Conservation (phyloP, 768 basidiomycete species). For the Calvatia gigantea region DNA sequence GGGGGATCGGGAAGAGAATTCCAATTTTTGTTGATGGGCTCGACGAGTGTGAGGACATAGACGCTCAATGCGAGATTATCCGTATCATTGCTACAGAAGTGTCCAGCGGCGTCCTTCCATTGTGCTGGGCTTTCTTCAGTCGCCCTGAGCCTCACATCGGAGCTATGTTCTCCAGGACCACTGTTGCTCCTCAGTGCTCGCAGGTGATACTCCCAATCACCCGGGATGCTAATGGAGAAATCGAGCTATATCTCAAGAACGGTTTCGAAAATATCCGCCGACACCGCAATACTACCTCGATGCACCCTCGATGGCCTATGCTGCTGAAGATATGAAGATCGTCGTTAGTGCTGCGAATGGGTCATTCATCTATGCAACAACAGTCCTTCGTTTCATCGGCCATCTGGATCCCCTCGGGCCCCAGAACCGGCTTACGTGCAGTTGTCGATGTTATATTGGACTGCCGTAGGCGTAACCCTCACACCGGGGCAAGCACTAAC, state of each 20-base stretch:
- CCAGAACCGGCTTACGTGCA: neutral
- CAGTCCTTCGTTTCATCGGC: conserved; percentile 23
- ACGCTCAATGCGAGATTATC: neutral
- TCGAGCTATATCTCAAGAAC: neutral
- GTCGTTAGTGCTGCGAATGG: conserved; percentile 19
- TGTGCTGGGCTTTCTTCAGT: conserved; percentile 3
- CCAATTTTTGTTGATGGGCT: neutral
- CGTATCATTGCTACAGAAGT: neutral
- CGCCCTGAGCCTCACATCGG: neutral
- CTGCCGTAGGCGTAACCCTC: neutral
- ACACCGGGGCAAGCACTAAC: neutral
- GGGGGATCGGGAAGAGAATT: neutral
- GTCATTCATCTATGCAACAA: conserved; percentile 25
- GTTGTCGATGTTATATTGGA: neutral
- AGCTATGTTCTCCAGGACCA: neutral
- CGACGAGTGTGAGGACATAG: neutral
- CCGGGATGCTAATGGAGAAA: neutral
- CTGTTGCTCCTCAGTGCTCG: neutral
- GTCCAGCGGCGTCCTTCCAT: neutral
- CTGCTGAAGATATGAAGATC: neutral
- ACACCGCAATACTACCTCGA: neutral
- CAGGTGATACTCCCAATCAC: neutral
- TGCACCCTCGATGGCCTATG: conserved; percentile 11
- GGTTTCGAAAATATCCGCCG: conserved; percentile 2
- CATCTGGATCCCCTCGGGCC: neutral